Percentiles rank a stretch among this genome's conserved stretches.
Evolutionary conservation across 1,284 basidiomycete genomes (phyloP).

Genomic region (Cutaneotrichosporon arboriforme): DNA sequence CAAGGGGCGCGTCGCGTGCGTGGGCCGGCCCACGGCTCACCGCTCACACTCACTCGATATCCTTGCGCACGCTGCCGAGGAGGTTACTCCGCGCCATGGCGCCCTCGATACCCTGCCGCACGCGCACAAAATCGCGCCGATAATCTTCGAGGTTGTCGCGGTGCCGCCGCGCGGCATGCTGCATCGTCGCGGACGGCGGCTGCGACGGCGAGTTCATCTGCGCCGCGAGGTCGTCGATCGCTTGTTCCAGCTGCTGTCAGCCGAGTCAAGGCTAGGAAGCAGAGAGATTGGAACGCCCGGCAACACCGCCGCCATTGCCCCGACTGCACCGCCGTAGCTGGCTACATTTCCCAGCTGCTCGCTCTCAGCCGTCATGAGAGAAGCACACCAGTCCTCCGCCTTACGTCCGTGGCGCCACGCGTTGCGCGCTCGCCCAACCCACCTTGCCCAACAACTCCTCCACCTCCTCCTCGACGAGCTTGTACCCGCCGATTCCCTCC

Average conservation of each 20-base stretch:
- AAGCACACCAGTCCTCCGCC: too few species aligned
- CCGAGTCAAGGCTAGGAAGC: not conserved
- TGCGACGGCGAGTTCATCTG: constrained; percentile 67
- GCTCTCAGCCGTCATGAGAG: too few species aligned
- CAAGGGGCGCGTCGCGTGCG: too few species aligned
- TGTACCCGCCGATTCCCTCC: constrained; percentile 66
- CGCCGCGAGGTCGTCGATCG: constrained; percentile 65
- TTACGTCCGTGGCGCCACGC: too few species aligned
- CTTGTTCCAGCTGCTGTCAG: constrained; percentile 65
- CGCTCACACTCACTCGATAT: constrained; percentile 89
- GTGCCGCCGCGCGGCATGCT: constrained; percentile 83
- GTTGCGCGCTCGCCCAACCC: constrained; percentile 21
- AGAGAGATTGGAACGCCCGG: not conserved
- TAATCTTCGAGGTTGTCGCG: constrained; percentile 85
- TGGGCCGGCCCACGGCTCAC: too few species aligned
- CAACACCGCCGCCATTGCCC: too few species aligned
- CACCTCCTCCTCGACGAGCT: constrained; percentile 72
- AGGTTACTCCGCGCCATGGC: constrained; percentile 82
- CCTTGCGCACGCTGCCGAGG: constrained; percentile 84
- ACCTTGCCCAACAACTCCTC: constrained; percentile 85
- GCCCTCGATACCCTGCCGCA: constrained; percentile 74
- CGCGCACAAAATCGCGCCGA: constrained; percentile 70
- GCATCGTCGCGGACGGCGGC: constrained; percentile 74
- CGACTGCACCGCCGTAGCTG: too few species aligned
- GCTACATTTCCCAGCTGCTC: too few species aligned